Conservation (phyloP, 176 grass and related monocot genomes). For the Oryza australiensis region DNA sequence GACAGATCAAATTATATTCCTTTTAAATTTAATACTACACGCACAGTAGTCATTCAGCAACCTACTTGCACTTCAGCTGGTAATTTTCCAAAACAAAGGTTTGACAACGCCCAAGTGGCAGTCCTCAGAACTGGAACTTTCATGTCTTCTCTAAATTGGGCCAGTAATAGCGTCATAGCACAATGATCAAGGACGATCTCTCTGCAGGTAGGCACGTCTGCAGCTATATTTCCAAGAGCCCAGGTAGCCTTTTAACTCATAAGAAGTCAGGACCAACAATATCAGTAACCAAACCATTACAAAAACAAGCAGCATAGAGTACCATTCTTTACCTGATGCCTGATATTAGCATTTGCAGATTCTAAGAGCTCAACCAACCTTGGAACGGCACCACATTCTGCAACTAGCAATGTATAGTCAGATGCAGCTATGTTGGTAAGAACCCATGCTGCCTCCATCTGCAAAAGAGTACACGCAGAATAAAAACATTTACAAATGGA, state of each 20-base stretch:
- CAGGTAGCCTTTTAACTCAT: conserved; percentile 64
- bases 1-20: conserved; percentile 5
- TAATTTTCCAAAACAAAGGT: conserved; percentile 74
- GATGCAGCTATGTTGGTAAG: conserved; percentile 89
- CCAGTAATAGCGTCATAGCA: conserved; percentile 47
- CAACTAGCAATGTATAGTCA: conserved; percentile 72
- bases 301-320: conserved; percentile 3
- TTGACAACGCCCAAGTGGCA: conserved; percentile 76
- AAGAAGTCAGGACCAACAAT: conserved; percentile 19
- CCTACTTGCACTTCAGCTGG: conserved; percentile 62
- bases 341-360: conserved; percentile 59
- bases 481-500: background rate
- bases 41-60: background rate
- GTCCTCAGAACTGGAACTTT: conserved; percentile 80
- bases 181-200: conserved; percentile 75
- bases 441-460: conserved; percentile 82
- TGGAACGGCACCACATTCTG: conserved; percentile 62
- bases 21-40: background rate
- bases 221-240: conserved; percentile 86
- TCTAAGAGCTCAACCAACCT: conserved; percentile 65
- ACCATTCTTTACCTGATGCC: conserved; percentile 60
- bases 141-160: conserved; percentile 69
- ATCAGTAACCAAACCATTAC: conserved; percentile 12
- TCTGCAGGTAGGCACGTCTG: conserved; percentile 70
- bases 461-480: conserved; percentile 10